Base-by-base conservation (phyloP, 2,329 filamentous ascomycete genomes). In the Macrophomina tecta region DNA sequence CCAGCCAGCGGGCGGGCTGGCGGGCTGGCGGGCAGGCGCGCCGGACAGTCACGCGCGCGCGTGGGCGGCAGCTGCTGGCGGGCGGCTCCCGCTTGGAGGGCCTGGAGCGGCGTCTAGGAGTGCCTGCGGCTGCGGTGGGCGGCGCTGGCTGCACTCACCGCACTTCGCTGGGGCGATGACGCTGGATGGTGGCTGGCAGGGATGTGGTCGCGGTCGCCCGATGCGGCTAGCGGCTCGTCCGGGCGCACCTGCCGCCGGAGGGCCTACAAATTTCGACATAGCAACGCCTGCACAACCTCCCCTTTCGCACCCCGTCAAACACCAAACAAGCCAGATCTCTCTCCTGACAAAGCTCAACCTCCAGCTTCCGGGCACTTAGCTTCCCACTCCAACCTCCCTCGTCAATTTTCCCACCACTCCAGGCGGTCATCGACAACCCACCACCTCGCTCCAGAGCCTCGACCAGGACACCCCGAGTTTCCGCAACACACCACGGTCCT, bases 381-480 rank as follows among this genome's bases (percentile, higher is more conserved):
- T 83, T 79, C 82, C 82, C 82, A 82, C 73, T 49, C 70, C 77
- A 79, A 81, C 82, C 82, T 79, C 81, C 78, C 82, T 83, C 80
- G 78, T 79, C 81, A 83, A 84, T 76, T 74, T 79, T 82, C 81
- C 81, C 76, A 73, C 81, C 81, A 80, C 75, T 73, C 73, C 74
- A 75, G 80, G 79, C 80, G 80, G 80, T 81, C 79, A 73, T 67
- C 75, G 77, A 78, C 79, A 80, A 80, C 71, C 64, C 67, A 74
- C 75, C 72, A 72, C 67, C 67, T 69, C 67, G 45, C 53, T 67
- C 52, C 71, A 73, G 74, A 75, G 58, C 58, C 76, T 77, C 69
- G 74, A 76, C 77, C 76, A 78, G 78, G 78, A 80, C 77, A 75
- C 70, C 75, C 72, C 68, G 76, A 79, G 78, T 80, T 81, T 81